Conservation (phyloP, 208 protist genomes). For the Leishmania major region DNA sequence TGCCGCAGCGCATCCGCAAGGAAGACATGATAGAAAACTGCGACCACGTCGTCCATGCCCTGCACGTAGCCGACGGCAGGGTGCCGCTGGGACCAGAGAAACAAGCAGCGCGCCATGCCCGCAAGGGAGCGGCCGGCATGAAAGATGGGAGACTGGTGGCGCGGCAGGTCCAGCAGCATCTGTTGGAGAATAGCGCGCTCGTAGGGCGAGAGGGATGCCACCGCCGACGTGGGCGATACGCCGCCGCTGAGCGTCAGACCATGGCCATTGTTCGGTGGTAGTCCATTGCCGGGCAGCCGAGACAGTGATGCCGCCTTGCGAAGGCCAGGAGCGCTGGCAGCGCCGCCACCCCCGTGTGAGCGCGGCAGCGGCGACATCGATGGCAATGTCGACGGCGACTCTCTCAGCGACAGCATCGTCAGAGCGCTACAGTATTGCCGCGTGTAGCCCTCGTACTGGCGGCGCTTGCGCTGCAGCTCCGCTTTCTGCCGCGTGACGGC, state of each 20-base stretch:
- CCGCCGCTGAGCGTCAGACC: slow-evolving; percentile 5
- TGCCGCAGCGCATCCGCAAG: slow-evolving; percentile 63
- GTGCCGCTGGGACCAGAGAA: slow-evolving; percentile 93
- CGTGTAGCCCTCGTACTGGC: slow-evolving; percentile 58
- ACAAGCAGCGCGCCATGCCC: slow-evolving; percentile 89
- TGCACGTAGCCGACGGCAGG: slow-evolving; percentile 95
- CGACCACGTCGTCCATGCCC: slow-evolving; percentile 95
- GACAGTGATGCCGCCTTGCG: slow-evolving; percentile 1
- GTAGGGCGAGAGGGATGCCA: slow-evolving; percentile 38
- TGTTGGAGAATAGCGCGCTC: slow-evolving; percentile 69
- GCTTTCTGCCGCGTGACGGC: slow-evolving; percentile 38
- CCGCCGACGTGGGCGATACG: not conserved
- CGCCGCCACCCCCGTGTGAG: not conserved
- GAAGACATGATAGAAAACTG: slow-evolving; percentile 93
- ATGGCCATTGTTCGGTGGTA: not conserved
- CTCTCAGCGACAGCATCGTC: slow-evolving; percentile 18
- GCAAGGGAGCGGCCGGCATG: slow-evolving; percentile 41
- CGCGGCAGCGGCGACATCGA: not conserved
- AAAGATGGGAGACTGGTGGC: slow-evolving; percentile 69
- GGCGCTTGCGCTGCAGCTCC: slow-evolving; percentile 70
- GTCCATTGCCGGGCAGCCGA: not conserved
- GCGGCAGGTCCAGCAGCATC: slow-evolving; percentile 78
- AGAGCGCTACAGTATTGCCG: slow-evolving; percentile 51
- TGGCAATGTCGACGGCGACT: not conserved
- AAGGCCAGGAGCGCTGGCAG: not conserved